Conservation (phyloP, 1,139 yeast genomes). For the Suhomyces chickasaworum region DNA sequence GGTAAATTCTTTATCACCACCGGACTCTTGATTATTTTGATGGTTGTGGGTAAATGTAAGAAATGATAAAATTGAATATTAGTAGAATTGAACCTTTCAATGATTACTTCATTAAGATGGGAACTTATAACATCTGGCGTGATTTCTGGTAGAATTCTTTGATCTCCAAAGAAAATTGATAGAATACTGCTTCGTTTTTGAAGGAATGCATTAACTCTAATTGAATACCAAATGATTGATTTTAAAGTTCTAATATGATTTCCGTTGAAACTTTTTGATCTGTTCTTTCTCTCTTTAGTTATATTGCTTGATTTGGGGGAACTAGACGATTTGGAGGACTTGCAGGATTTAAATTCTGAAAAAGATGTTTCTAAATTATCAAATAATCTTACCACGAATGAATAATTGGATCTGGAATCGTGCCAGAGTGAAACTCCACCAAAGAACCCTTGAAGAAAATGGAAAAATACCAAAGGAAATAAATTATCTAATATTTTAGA, state of each 20-base stretch:
- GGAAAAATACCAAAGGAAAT: constrained; percentile 28
- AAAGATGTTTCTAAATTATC: neutral
- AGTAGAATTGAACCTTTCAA: constrained; percentile 21
- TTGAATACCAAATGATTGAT: constrained; percentile 21
- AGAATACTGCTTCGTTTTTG: constrained; percentile 25
- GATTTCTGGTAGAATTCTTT: constrained; percentile 15
- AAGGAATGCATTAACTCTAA: constrained; percentile 27
- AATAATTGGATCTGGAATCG: constrained; percentile 2
- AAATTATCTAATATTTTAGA: constrained; percentile 26
- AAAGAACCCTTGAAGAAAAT: constrained; percentile 28
- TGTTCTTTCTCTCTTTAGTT: no score
- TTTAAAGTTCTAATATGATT: neutral
- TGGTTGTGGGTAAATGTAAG: constrained; percentile 23
- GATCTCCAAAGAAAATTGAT: constrained; percentile 24
- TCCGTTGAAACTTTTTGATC: constrained; percentile 12
- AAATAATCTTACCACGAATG: neutral
- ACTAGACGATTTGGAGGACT: neutral
- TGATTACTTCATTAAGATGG: constrained; percentile 27
- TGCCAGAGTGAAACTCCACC: constrained; percentile 24
- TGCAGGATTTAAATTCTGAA: no score
- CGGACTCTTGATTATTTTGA: constrained; percentile 14
- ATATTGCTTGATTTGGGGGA: no score
- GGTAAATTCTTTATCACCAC: neutral
- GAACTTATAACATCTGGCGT: constrained; percentile 9
- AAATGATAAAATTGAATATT: constrained; percentile 21